A percentile compares a stretch with the other conserved stretches of the same genome.
These are phyloP conservation scores for Hirschioporus abietinus DNA, from an alignment of 768 basidiomycete species.

Conservation along the genomic window DNA sequence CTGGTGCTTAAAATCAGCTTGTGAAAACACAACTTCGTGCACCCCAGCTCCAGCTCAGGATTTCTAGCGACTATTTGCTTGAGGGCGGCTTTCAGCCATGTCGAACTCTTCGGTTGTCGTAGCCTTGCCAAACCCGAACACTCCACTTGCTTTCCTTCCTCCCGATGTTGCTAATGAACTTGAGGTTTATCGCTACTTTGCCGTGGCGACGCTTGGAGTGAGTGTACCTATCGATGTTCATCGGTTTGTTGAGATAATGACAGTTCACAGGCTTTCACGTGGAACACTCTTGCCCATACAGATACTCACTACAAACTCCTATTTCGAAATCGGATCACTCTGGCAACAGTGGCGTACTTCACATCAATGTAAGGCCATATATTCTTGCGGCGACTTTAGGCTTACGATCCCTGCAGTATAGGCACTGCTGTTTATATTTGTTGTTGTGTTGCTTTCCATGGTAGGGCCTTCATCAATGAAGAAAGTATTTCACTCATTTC, in stretches of 20 bases:
- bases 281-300: conserved; percentile 27
- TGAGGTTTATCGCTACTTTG: conserved; percentile 25
- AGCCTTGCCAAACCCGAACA: conserved; percentile 24
- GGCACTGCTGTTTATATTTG: not conserved
- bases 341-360: conserved; percentile 20
- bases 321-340: conserved; percentile 13
- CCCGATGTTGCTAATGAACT: conserved; percentile 23
- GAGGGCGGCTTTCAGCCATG: not conserved
- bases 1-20: too few relatives aligned
- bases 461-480: conserved; percentile 1
- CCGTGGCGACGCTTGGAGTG: conserved; percentile 23
- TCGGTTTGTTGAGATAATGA: not conserved
- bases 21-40: not conserved
- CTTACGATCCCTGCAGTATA: not conserved
- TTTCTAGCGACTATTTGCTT: not conserved
- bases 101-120: not conserved
- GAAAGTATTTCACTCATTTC: conserved; percentile 7
- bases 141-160: conserved; percentile 27
- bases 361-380: conserved; percentile 17
- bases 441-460: conserved; percentile 5
- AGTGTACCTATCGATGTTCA: not conserved
- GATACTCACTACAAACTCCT: conserved; percentile 24
- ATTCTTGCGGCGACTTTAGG: conserved; percentile 10
- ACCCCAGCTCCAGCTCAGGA: not conserved
- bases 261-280: conserved; percentile 18